Conservation (phyloP, 768 basidiomycete species). For the Tulasnella sp. region DNA sequence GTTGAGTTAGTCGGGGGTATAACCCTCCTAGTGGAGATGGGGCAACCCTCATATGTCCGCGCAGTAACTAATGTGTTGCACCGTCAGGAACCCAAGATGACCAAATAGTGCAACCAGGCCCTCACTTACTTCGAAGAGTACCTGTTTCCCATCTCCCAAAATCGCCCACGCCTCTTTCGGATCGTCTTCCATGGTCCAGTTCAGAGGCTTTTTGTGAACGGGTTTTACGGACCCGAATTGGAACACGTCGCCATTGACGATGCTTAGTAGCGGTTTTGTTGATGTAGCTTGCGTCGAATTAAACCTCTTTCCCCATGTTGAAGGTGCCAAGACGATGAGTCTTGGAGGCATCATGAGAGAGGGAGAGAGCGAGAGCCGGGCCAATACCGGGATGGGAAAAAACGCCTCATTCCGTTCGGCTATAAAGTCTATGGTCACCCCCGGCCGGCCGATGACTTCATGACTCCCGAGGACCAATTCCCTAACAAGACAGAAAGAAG, state of each 20-base stretch:
- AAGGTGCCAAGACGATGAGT: not conserved
- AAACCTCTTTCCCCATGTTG: not conserved
- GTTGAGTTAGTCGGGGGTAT: constrained; percentile 60
- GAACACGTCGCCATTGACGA: constrained; percentile 5
- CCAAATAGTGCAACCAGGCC: not conserved
- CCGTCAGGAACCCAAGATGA: not conserved
- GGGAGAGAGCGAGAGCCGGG: too few species aligned
- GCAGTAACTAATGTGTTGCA: constrained; percentile 41
- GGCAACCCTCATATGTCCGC: constrained; percentile 62
- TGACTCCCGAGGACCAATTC: not conserved
- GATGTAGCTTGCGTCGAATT: not conserved
- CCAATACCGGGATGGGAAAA: not conserved
- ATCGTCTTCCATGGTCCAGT: constrained; percentile 48
- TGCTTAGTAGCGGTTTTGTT: not conserved
- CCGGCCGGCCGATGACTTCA: not conserved
- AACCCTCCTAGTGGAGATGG: constrained; percentile 61
- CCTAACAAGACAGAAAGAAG: not conserved
- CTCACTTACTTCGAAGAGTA: constrained; percentile 53
- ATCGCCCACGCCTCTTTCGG: constrained; percentile 65
- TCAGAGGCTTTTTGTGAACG: not conserved
- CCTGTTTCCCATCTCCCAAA: constrained; percentile 55
- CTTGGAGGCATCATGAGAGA: not conserved
- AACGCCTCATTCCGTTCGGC: not conserved
- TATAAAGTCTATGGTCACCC: not conserved
- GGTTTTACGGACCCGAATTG: constrained; percentile 14